Evolutionary conservation across 805 yeast species (phyloP), one percentile per base, ranked within the genome.

Genomic region (Teunomyces gatunensis): DNA sequence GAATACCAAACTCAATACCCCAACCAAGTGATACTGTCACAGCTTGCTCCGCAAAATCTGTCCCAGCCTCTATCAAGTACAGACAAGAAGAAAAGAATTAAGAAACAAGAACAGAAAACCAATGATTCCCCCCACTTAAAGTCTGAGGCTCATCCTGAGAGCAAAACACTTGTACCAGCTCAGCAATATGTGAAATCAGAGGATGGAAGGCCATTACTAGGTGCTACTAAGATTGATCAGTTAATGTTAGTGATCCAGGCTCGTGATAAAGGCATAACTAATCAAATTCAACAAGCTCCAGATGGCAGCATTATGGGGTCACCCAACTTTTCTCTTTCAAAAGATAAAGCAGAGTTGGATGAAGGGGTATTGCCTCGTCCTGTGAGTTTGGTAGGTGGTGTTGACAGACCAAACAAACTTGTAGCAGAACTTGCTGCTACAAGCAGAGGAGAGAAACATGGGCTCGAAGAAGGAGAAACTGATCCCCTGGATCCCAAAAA

Each of bases 231-330:
- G 60, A 88, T 91, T 23, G 98, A 91, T 67, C 95, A 86, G 58
- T 71, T 91, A 58, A 89, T 91, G 97, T 73, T 91, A 42, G 87
- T 89, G 33, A 86, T 91, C 46, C 96, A 91, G 64, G 96, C 96
- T 0, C 77, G 96, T 44, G 87, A 85, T 50, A 85, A 87, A 53
- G 87, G 91, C 6, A 74, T 84, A 21, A 80, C 80, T n/a, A 78
- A 82, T 9, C 79, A 75, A 42, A 83, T 87, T 36, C 74, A 77
- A 42, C 84, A 81, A 51, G 80, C 84, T 1, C 79, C 79, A 6
- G 91, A 85, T 64, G 95, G 96, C 1, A 79, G 83, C 32, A 75
- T 85, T 25, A 59, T 84, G 46, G 87, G 83, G 3, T 54, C 73
- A 4, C 61, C 66, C 30, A 42, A 53, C 47, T 46, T 49, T 39